These are phyloP conservation scores for Alternaria rosae DNA, from an alignment of 2,329 filamentous ascomycete genomes.

Conservation along the genomic window DNA sequence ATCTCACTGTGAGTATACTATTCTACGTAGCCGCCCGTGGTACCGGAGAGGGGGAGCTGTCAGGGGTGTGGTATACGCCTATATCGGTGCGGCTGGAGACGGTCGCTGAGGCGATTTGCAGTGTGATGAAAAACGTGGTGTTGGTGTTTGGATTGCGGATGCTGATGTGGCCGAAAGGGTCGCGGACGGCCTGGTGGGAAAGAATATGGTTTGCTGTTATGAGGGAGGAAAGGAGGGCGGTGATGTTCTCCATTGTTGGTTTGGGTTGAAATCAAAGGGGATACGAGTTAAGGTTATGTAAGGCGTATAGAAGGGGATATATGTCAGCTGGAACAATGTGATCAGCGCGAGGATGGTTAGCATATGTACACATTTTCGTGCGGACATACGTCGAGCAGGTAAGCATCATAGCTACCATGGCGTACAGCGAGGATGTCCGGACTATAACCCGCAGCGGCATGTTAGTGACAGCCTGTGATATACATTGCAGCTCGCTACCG, in stretches of 20 bases:
- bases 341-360: neutral
- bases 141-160: constrained; percentile 56
- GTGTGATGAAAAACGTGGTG: constrained; percentile 52
- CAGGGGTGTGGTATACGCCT: constrained; percentile 53
- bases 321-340: neutral
- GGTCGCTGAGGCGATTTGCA: constrained; percentile 23
- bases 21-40: constrained; percentile 49
- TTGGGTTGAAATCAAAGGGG: too few relatives aligned
- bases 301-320: rapidly evolving
- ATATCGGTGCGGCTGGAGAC: constrained; percentile 47
- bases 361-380: neutral
- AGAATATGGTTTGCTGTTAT: constrained; percentile 59
- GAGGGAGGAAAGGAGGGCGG: constrained; percentile 38
- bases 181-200: constrained; percentile 58
- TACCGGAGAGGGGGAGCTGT: constrained; percentile 44
- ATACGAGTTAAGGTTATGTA: neutral
- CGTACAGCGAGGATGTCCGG: constrained; percentile 9
- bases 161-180: constrained; percentile 62
- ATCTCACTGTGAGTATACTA: constrained; percentile 56
- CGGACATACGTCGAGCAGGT: neutral
- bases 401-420: constrained; percentile 8
- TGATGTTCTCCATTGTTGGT: constrained; percentile 28
- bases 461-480: neutral
- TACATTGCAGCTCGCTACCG: neutral
- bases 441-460: neutral